A percentile compares a stretch with the other conserved stretches of the same genome.
These are phyloP conservation scores for Cymbopogon citratus DNA, from an alignment of 176 grass and related monocot species.

Conservation along the genomic window DNA sequence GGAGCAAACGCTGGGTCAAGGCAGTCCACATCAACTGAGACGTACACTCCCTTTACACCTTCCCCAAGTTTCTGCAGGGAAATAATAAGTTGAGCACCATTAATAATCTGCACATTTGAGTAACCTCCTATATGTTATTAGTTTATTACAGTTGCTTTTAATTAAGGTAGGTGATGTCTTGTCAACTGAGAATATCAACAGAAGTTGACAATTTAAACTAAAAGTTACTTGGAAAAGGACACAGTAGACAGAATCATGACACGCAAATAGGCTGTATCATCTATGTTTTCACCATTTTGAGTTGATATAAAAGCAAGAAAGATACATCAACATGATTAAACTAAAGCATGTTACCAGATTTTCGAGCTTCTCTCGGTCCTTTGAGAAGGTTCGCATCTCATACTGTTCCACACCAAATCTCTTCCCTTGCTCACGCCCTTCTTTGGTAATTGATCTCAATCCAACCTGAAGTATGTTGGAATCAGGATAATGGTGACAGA, in stretches of 20 bases:
- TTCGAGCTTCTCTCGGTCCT: constrained; percentile 69
- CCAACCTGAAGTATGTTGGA: constrained; percentile 55
- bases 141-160: background rate
- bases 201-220: background rate
- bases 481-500: background rate
- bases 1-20: constrained; percentile 94
- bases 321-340: background rate
- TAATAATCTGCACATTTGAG: background rate
- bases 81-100: background rate
- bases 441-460: constrained; percentile 84
- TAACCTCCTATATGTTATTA: background rate
- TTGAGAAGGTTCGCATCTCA: constrained; percentile 93
- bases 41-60: constrained; percentile 88
- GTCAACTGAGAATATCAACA: background rate
- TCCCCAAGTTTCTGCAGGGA: constrained; percentile 86
- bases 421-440: constrained; percentile 94
- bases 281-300: background rate
- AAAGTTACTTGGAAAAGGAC: background rate
- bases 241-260: background rate
- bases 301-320: background rate
- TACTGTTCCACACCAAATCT: constrained; percentile 93
- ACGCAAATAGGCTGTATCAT: background rate
- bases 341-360: constrained; percentile 53
- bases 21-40: constrained; percentile 88
- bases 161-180: background rate